phyloP scores from a whole-genome alignment of 1,139 yeast species.

The Candida albicans region DNA sequence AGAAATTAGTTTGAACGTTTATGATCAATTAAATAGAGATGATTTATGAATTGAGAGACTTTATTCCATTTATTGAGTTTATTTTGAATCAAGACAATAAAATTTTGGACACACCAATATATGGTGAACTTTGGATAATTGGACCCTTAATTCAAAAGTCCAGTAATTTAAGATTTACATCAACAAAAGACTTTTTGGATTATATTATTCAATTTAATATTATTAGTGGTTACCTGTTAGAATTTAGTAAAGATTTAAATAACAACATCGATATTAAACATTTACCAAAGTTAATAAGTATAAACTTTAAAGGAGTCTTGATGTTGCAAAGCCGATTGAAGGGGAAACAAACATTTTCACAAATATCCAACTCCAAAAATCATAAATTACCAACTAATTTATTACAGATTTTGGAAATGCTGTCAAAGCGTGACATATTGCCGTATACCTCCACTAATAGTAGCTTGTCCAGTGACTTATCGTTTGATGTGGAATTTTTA shows the following conservation, averaged over 20 bases:
- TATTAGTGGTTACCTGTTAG: slow-evolving; percentile 24
- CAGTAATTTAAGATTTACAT: slow-evolving; percentile 2
- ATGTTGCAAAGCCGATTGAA: slow-evolving; percentile 19
- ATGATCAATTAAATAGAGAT: neutral
- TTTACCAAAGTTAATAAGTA: slow-evolving; percentile 17
- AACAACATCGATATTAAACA: slow-evolving; percentile 3
- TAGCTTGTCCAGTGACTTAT: slow-evolving; percentile 7
- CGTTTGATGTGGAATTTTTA: slow-evolving; percentile 13
- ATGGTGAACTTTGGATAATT: slow-evolving; percentile 22
- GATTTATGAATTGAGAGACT: slow-evolving; percentile 11
- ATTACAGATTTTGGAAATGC: slow-evolving; percentile 18
- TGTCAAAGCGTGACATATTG: slow-evolving; percentile 15
- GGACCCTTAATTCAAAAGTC: slow-evolving; percentile 15
- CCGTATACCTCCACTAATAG: slow-evolving; percentile 8
- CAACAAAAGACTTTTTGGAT: slow-evolving; percentile 15
- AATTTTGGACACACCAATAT: slow-evolving; percentile 18
- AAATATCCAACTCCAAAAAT: neutral
- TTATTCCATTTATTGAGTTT: slow-evolving; percentile 19
- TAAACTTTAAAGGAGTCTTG: slow-evolving; percentile 19
- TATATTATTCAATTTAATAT: slow-evolving; percentile 23
- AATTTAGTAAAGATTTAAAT: slow-evolving; percentile 11
- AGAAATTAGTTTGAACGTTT: neutral
- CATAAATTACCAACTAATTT: slow-evolving; percentile 9
- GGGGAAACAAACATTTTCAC: slow-evolving; percentile 4
- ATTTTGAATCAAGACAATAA: slow-evolving; percentile 13